Evolutionary conservation across 495 filamentous ascomycete genomes (phyloP).

Genomic region (Podospora australis): DNA sequence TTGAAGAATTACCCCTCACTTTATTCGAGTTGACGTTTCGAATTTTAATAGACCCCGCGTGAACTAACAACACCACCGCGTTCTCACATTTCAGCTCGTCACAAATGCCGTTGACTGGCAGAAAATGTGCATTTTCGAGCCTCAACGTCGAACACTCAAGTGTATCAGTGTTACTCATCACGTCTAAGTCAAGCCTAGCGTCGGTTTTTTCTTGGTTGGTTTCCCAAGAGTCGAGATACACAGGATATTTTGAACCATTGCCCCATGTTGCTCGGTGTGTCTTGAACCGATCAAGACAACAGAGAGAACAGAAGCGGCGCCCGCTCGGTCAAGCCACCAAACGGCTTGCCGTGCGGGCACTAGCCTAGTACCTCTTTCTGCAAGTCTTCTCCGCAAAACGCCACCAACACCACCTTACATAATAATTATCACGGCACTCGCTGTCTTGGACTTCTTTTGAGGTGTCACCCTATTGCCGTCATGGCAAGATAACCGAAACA

Average conservation of each 20-base stretch:
- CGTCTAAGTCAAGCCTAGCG: no score
- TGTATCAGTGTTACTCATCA: no score
- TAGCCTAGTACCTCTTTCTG: background rate
- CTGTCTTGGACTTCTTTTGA: no score
- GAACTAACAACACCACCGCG: background rate
- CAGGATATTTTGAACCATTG: no score
- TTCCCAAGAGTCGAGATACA: no score
- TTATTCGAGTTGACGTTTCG: conserved; percentile 1
- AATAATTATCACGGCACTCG: background rate
- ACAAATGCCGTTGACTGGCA: background rate
- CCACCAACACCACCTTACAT: background rate
- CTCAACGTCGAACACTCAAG: no score
- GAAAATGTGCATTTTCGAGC: background rate
- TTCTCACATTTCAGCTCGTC: background rate
- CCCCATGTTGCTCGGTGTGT: no score
- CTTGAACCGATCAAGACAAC: background rate
- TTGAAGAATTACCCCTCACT: conserved; percentile 4
- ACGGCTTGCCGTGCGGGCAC: no score
- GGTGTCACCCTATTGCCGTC: no score
- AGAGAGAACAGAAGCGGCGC: background rate
- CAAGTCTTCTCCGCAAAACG: background rate
- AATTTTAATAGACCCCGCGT: conserved; percentile 5
- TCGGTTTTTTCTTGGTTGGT: no score
- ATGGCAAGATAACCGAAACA: conserved; percentile 3
- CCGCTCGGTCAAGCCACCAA: conserved; percentile 14